phyloP scores from a whole-genome alignment of 305 asterid species.

The Fraxinus platypoda region DNA sequence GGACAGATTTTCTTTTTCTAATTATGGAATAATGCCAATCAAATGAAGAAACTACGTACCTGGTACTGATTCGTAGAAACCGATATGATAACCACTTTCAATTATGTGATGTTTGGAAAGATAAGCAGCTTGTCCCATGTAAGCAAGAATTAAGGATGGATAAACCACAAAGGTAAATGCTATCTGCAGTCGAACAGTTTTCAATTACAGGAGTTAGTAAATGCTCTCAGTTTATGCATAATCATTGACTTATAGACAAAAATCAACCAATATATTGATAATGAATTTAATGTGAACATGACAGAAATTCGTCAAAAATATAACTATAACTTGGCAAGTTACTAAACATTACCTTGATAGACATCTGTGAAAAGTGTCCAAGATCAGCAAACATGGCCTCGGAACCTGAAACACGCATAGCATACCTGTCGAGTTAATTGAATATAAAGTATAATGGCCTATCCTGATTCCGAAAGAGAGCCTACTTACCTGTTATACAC shows the following conservation, averaged over 20 bases:
- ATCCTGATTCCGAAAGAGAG: background rate
- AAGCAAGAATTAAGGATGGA: constrained; percentile 87
- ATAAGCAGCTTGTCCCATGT: constrained; percentile 98
- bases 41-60: constrained; percentile 37
- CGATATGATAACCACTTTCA: constrained; percentile 65
- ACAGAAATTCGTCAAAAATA: background rate
- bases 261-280: background rate
- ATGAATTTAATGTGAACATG: background rate
- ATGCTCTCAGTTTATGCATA: background rate
- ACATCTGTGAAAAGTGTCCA: constrained; percentile 88
- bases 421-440: background rate
- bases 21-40: background rate
- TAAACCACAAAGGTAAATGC: constrained; percentile 87
- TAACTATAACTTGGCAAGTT: background rate
- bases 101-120: constrained; percentile 77
- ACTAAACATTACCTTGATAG: constrained; percentile 60
- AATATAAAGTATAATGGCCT: background rate
- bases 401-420: constrained; percentile 50
- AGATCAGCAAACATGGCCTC: constrained; percentile 99
- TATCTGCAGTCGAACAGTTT: constrained; percentile 40
- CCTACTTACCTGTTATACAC: constrained; percentile 69
- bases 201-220: background rate
- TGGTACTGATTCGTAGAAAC: constrained; percentile 90
- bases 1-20: background rate
- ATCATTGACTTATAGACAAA: background rate